Conservation (phyloP, 176 grass and related monocot genomes). For the Dactylis glomerata region DNA sequence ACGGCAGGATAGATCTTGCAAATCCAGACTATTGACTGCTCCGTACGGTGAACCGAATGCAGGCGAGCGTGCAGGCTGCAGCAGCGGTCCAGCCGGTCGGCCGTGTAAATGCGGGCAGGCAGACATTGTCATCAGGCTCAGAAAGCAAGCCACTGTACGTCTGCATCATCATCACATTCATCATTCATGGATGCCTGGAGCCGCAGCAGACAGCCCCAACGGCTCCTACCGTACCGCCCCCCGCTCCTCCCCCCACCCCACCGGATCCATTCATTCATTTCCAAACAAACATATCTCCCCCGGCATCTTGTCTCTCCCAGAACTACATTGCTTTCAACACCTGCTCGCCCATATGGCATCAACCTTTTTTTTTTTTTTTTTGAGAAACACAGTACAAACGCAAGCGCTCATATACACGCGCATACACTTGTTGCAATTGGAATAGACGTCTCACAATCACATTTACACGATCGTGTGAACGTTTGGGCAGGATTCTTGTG, state of each 20-base stretch:
- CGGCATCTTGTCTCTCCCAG: not conserved
- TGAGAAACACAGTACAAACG: too few species aligned
- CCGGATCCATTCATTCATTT: not conserved
- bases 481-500: too few species aligned
- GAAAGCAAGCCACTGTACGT: not conserved
- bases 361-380: not conserved
- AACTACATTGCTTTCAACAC: not conserved
- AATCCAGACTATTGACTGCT: too few species aligned
- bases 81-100: not conserved
- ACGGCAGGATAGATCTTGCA: too few species aligned
- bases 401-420: too few species aligned
- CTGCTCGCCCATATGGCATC: too few species aligned
- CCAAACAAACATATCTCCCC: not conserved
- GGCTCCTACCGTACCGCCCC: not conserved
- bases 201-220: not conserved
- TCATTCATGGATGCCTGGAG: not conserved
- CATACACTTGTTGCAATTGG: too few species aligned
- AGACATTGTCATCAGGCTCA: not conserved
- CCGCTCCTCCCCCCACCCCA: not conserved
- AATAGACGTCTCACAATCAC: too few species aligned
- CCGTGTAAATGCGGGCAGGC: not conserved
- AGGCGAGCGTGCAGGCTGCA: not conserved
- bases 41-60: not conserved
- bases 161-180: not conserved
- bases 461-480: too few species aligned